These are phyloP conservation scores for Dichomitus squalens DNA, from an alignment of 1,284 basidiomycete genomes.

Conservation along the genomic window DNA sequence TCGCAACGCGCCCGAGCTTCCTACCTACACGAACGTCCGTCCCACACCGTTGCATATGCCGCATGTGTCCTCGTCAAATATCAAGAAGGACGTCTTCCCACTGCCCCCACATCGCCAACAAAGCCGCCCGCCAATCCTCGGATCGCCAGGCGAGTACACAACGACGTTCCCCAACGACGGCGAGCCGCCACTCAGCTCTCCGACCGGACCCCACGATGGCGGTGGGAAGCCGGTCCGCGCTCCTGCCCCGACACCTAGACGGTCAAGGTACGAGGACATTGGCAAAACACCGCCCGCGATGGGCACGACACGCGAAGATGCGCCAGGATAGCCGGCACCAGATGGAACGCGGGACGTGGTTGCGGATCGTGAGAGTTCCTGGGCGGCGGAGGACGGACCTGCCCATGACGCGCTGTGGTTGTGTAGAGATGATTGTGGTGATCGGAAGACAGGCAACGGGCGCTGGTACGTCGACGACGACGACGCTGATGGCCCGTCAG, in stretches of 20 bases:
- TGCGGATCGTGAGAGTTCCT: conserved; percentile 22
- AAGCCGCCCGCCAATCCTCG: conserved; percentile 64
- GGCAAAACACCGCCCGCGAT: conserved; percentile 28
- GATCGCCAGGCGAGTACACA: conserved; percentile 64
- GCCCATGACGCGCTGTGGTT: conserved; percentile 19
- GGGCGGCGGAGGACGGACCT: conserved; percentile 13
- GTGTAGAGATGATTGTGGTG: conserved; percentile 27
- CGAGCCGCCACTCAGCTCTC: conserved; percentile 4
- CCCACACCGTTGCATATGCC: conserved; percentile 62
- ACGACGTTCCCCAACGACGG: conserved; percentile 43
- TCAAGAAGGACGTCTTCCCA: conserved; percentile 53
- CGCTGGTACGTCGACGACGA: conserved; percentile 40
- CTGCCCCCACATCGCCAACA: conserved; percentile 69
- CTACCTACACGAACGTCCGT: conserved; percentile 42
- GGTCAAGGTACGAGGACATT: conserved; percentile 27
- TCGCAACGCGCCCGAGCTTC: too few relatives aligned
- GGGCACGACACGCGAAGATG: conserved; percentile 26
- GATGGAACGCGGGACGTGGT: conserved; percentile 20
- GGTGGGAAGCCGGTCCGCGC: conserved; percentile 12
- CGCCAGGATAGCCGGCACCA: conserved; percentile 24
- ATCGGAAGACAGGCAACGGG: conserved; percentile 36
- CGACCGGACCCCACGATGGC: conserved; percentile 10
- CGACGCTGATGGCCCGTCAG: conserved; percentile 22
- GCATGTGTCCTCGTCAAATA: conserved; percentile 56
- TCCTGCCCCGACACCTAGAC: conserved; percentile 9